Evolutionary conservation across 1,139 yeast species (phyloP), one percentile per base, ranked within the genome.

Genomic region (Pichia sp.): DNA sequence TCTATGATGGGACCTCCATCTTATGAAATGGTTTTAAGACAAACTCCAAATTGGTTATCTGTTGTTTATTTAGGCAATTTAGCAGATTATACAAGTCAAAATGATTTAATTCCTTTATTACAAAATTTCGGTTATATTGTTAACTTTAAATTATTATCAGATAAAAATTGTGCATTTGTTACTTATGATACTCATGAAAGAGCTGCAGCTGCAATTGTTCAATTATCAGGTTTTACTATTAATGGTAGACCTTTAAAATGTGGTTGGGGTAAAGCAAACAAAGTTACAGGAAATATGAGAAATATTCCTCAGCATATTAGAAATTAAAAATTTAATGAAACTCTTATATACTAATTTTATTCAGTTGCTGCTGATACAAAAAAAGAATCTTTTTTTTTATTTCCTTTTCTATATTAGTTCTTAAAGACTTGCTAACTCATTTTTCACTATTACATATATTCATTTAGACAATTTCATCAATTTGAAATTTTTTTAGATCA

Each of bases 41-140:
- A 84, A 64, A 72, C 92, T 5, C 95, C 95, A 35, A 73, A 75
- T 42, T 82, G 87, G 87, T 86, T 85, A 63, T 80, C 92, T n/a
- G 87, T 96, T 3, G 94, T 87, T 22, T 87, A 87, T 61, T 69
- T 87, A 51, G 96, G 97, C 35, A 87, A 87, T 61, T 73, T 87
- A 56, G 82, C 95, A 30, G 90, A 82, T 54, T 81, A 71, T 61
- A 80, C 87, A 25, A 78, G 81, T 45, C 87, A 82, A 60, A 73
- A 73, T 46, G 95, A 86, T 51, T 68, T 87, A 58, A 70, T 83
- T 46, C 89, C 92, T n/a, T 66, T 87, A 48, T 67, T 87, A 54
- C 90, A 81, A 60, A 81, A 76, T 56, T 86, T 87, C 61, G 96
- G 96, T 10, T 85, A 71, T 62, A 82, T 87, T 57, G 82, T 84